Evolutionary conservation across 345 rosid species (phyloP).

Genomic region (Euclidium syriacum): DNA sequence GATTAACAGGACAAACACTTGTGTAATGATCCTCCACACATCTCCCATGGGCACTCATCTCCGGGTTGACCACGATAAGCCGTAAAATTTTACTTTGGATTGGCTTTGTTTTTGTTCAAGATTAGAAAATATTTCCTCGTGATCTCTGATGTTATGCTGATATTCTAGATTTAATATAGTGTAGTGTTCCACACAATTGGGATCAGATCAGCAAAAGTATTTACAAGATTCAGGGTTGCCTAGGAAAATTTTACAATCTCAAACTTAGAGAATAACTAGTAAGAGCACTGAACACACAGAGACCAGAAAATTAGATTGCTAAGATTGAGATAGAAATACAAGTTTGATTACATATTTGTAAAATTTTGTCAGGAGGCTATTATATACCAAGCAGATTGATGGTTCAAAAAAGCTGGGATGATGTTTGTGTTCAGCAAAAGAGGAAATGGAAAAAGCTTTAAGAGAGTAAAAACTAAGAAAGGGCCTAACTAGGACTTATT

Average conservation of each 20-base stretch:
- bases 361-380: not conserved
- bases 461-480: conserved; percentile 2
- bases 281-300: not conserved
- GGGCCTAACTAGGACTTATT: too few species aligned
- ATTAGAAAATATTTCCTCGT: too few species aligned
- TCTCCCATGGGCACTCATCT: too few species aligned
- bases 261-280: not conserved
- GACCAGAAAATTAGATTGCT: not conserved
- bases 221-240: conserved; percentile 21
- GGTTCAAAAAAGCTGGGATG: conserved; percentile 2
- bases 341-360: not conserved
- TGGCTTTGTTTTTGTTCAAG: too few species aligned
- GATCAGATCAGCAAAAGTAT: conserved; percentile 26
- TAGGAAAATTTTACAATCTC: not conserved
- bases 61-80: too few species aligned
- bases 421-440: conserved; percentile 12
- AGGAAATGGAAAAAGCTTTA: conserved; percentile 1
- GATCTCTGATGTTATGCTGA: too few species aligned
- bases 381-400: not conserved
- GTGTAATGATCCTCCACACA: too few species aligned
- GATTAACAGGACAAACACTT: too few species aligned
- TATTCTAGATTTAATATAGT: too few species aligned
- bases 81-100: too few species aligned
- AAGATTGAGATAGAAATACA: not conserved
- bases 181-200: too few species aligned